A percentile compares a stretch with the other conserved stretches of the same genome.
Conservation (phyloP, 768 basidiomycete species). For the Trametopsis cervina region DNA sequence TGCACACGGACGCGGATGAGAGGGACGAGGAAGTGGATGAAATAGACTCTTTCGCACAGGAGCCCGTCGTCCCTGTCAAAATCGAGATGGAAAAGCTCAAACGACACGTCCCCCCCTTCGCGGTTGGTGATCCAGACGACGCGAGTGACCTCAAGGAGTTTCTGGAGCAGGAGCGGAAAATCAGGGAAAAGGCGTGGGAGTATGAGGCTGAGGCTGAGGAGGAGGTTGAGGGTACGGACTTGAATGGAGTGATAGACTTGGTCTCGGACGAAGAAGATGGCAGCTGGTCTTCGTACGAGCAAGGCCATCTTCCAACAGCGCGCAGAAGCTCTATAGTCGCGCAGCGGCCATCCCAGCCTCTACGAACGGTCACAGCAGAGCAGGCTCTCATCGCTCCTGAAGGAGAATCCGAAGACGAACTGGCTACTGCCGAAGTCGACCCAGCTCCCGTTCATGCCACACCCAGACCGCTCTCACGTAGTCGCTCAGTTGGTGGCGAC, state of each 20-base stretch:
- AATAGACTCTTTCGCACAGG: conserved; percentile 42
- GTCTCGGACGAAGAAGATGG: conserved; percentile 11
- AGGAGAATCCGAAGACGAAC: conserved; percentile 12
- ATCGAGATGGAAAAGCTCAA: conserved; percentile 24
- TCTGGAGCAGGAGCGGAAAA: conserved; percentile 51
- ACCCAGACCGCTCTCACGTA: conserved; percentile 1
- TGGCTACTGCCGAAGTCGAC: conserved; percentile 17
- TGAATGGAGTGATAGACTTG: conserved; percentile 19
- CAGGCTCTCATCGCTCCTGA: no score
- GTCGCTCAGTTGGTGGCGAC: background rate
- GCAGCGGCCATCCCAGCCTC: no score
- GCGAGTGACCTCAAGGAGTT: conserved; percentile 62
- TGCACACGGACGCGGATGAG: conserved; percentile 34
- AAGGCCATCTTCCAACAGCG: no score
- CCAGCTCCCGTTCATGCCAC: conserved; percentile 5
- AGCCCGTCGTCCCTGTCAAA: conserved; percentile 26
- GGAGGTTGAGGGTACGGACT: conserved; percentile 23
- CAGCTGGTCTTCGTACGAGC: no score
- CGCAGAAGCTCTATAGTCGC: conserved; percentile 14
- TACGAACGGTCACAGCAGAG: no score
- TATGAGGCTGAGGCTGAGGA: conserved; percentile 34
- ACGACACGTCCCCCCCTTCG: conserved; percentile 36
- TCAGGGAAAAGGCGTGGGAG: conserved; percentile 42
- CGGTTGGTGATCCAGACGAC: conserved; percentile 39
- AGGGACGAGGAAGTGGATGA: conserved; percentile 44